Evolutionary conservation across 805 yeast species (phyloP), one percentile per base, ranked within the genome.

Genomic region (Candida sphagnicola): DNA sequence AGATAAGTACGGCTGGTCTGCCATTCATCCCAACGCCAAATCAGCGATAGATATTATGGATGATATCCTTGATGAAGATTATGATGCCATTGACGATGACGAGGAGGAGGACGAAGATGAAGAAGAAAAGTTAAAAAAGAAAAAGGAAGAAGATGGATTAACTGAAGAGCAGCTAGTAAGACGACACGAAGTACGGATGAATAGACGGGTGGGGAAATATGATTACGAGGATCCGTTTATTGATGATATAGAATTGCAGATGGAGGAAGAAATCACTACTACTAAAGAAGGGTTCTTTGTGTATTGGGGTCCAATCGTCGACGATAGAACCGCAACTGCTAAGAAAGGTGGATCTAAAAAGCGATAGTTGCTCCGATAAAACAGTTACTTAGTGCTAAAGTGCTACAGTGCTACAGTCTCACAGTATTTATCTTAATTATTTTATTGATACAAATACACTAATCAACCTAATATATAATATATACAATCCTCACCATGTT

Each of bases 281-380:
- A 89, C 96, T 0, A 85, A 85, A 47, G 98, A 93, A 54, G 99
- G 98, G 1, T 93, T 90, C 57, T 93, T 91, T 49, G 96, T 93
- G 0, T 93, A 81, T 60, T 86, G 89, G 68, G 99, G 99, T 0
- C 95, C 95, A 2, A 65, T 91, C 43, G 79, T 83, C 19, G 90
- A 83, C 37, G 74, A 68, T 34, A 49, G 70, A 38, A 51, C 41
- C 6, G 39, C 34, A 15, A 37, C 42, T 8, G 29, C 49, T 18
- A 60, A 61, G 34, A 63, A 61, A 31, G 53, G 57, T 2, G 31
- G 51, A 1, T 36, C 53, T 1, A 65, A 64, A 42, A 48, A 50
- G 17, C 57, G 62, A 41, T 31, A 36, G 31, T 31, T 19, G n/a
- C n/a, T n/a, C n/a, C n/a, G n/a, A n/a, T n/a, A n/a, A n/a, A n/a